phyloP scores from a whole-genome alignment of 2,329 filamentous ascomycete species.

The Trematosphaeria pertusa region DNA sequence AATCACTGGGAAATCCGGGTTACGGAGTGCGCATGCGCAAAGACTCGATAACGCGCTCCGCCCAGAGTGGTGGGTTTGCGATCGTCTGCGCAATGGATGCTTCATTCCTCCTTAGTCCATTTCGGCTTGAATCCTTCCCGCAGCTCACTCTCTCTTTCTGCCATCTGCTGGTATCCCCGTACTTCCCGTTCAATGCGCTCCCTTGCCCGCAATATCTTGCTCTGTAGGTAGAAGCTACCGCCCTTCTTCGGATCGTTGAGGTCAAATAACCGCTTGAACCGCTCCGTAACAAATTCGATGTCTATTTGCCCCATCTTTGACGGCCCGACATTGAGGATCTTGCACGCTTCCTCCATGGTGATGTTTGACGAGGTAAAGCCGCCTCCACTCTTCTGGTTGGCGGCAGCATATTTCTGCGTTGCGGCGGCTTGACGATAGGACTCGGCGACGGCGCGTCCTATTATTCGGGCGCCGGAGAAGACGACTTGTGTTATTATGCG shows the following conservation, averaged over 20 bases:
- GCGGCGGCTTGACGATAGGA: constrained; percentile 96
- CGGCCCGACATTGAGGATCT: constrained; percentile 94
- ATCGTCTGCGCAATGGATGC: no score
- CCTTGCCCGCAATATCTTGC: constrained; percentile 89
- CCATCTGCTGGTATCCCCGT: constrained; percentile 72
- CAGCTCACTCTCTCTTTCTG: constrained; percentile 76
- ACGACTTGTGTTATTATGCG: constrained; percentile 94
- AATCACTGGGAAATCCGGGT: no score
- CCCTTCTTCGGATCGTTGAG: constrained; percentile 93
- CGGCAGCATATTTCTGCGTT: constrained; percentile 79
- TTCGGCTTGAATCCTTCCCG: constrained; percentile 93
- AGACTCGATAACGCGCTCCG: no score
- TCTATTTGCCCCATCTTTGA: constrained; percentile 79
- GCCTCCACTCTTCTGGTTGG: constrained; percentile 68
- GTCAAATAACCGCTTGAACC: constrained; percentile 96
- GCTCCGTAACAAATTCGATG: constrained; percentile 78
- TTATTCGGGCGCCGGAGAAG: constrained; percentile 86
- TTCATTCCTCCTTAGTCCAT: constrained; percentile 86
- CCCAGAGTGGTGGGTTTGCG: no score
- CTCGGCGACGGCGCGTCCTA: constrained; percentile 91
- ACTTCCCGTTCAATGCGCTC: constrained; percentile 92
- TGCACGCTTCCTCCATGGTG: constrained; percentile 94
- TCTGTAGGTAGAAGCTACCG: constrained; percentile 97
- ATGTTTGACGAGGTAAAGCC: constrained; percentile 73
- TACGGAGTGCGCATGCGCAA: no score